Conservation (phyloP, 768 basidiomycete genomes). For the Xerocomellus dryophilus region DNA sequence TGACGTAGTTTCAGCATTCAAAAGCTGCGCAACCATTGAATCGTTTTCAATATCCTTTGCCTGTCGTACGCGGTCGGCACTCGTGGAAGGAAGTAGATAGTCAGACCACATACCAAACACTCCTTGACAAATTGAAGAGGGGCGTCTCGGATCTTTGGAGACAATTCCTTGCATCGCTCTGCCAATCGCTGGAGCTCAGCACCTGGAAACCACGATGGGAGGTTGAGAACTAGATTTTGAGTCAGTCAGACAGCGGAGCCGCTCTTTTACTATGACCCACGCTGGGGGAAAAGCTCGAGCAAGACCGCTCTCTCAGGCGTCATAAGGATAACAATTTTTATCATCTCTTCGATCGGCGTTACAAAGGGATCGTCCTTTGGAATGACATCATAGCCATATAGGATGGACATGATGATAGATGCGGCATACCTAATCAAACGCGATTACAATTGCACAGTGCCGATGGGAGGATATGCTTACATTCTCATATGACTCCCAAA, state of each 20-base stretch:
- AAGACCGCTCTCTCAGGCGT: constrained; percentile 22
- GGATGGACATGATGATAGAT: constrained; percentile 21
- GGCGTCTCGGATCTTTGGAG: constrained; percentile 9
- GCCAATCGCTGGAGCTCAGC: constrained; percentile 9
- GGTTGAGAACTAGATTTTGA: constrained; percentile 9
- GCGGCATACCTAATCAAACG: constrained; percentile 14
- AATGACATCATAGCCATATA: constrained; percentile 18
- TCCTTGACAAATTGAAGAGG: constrained; percentile 27
- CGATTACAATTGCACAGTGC: neutral
- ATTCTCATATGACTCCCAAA: constrained; percentile 14
- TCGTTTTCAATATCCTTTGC: constrained; percentile 18
- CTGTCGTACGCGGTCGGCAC: constrained; percentile 5
- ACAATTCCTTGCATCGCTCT: constrained; percentile 8
- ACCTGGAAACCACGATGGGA: constrained; percentile 23
- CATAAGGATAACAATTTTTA: constrained; percentile 2
- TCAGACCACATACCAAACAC: constrained; percentile 11
- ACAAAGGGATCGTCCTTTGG: constrained; percentile 20
- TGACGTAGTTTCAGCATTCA: neutral
- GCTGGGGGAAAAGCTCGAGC: constrained; percentile 19
- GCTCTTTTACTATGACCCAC: constrained; percentile 10
- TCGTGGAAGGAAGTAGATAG: neutral
- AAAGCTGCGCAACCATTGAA: constrained; percentile 23
- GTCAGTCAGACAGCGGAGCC: neutral
- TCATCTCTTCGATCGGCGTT: constrained; percentile 12
- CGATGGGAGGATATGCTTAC: constrained; percentile 15